Conservation (phyloP, 208 protist genomes). For the Acanthamoeba healyi region DNA sequence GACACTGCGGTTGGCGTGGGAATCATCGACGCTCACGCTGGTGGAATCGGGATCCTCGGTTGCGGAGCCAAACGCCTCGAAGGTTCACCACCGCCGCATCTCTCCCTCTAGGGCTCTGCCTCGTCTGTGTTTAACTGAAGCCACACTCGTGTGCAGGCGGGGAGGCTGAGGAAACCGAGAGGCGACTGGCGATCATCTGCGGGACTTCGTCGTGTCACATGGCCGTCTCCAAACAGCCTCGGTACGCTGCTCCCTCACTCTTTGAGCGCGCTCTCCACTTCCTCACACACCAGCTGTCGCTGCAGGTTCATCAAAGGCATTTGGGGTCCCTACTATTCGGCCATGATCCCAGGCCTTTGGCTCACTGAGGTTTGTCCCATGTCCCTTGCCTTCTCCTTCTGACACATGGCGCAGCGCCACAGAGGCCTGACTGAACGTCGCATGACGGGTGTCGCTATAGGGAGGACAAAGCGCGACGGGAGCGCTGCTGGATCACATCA, state of each 20-base stretch:
- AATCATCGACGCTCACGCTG: conserved; percentile 54
- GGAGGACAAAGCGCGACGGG: conserved; percentile 42
- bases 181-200: background rate
- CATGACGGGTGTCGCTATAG: no score
- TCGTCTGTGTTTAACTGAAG: no score
- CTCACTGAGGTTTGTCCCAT: background rate
- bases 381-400: background rate
- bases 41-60: conserved; percentile 10
- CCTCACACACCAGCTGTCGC: background rate
- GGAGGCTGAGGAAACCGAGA: background rate
- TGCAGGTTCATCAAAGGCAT: conserved; percentile 35
- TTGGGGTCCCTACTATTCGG: conserved; percentile 49
- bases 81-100: background rate
- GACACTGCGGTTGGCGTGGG: conserved; percentile 6
- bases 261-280: background rate
- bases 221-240: background rate
- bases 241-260: background rate
- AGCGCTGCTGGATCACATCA: conserved; percentile 26
- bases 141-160: background rate
- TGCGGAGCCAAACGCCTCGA: background rate
- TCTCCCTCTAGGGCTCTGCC: no score
- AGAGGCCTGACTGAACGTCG: no score
- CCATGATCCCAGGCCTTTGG: conserved; percentile 42
- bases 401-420: no score
- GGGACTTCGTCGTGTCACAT: conserved; percentile 21